phyloP scores from a whole-genome alignment of 2,329 filamentous ascomycete species.

The Ophiostoma triangulosporum region DNA sequence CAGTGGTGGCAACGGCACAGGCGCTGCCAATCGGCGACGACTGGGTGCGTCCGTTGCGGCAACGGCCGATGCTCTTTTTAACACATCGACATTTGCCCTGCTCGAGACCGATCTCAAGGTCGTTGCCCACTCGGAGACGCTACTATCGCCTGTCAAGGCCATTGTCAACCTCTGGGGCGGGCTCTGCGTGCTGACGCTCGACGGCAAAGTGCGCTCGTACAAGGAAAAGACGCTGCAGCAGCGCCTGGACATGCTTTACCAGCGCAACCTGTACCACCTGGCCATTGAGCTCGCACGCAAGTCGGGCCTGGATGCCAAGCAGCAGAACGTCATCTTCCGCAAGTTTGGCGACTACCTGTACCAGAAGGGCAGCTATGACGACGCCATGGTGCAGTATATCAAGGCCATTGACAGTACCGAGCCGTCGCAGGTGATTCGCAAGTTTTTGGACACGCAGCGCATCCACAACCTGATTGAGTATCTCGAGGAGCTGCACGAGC shows the following conservation, averaged over 20 bases:
- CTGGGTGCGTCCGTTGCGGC: conserved; percentile 59
- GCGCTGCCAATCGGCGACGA: conserved; percentile 50
- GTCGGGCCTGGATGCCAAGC: conserved; percentile 60
- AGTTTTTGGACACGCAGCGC: conserved; percentile 90
- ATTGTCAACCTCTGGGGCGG: conserved; percentile 85
- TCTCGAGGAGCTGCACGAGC: conserved; percentile 88
- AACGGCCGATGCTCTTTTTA: conserved; percentile 66
- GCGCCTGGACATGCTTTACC: conserved; percentile 84
- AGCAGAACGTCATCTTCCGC: conserved; percentile 85
- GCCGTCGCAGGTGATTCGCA: conserved; percentile 89
- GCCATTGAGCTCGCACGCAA: conserved; percentile 91
- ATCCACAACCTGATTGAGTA: conserved; percentile 98
- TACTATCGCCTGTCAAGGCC: conserved; percentile 66
- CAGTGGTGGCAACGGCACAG: background rate
- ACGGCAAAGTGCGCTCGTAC: conserved; percentile 84
- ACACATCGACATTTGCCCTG: conserved; percentile 75
- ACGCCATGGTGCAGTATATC: conserved; percentile 97
- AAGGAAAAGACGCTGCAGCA: conserved; percentile 85
- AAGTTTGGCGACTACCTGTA: conserved; percentile 92
- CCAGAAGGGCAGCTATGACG: conserved; percentile 90
- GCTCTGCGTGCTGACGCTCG: conserved; percentile 76
- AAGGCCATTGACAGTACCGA: conserved; percentile 93
- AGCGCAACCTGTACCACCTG: conserved; percentile 80
- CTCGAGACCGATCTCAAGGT: conserved; percentile 87
- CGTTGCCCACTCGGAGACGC: conserved; percentile 74